Conservation (phyloP, 306 rosid genomes). For the Begonia loranthoides region DNA sequence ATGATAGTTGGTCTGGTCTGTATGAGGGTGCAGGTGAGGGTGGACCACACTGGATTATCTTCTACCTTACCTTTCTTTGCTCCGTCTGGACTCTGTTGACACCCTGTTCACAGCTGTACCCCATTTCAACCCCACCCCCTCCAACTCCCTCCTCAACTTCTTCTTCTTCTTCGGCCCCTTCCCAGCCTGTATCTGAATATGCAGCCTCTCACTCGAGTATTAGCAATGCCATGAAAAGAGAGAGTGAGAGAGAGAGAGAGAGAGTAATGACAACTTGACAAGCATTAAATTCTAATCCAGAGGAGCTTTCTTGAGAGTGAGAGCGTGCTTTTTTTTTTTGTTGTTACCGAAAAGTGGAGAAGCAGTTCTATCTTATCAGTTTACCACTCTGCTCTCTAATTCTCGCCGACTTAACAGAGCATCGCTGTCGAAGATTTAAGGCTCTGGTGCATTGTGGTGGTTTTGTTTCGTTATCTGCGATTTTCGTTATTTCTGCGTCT, state of each 20-base stretch:
- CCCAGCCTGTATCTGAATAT: neutral
- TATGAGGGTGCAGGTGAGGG: neutral
- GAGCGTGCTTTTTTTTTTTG: neutral
- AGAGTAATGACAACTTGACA: neutral
- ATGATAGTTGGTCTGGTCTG: too few species aligned
- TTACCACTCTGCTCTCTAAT: neutral
- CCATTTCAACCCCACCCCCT: neutral
- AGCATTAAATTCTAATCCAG: neutral
- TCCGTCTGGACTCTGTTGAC: slow-evolving; percentile 1
- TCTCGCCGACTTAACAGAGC: neutral
- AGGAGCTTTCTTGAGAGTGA: neutral
- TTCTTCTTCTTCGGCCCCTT: neutral
- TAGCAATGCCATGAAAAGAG: neutral
- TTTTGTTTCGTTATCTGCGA: neutral
- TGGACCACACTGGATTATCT: neutral
- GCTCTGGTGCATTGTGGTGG: neutral
- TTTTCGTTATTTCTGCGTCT: neutral
- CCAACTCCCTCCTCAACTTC: neutral
- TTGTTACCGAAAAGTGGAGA: neutral
- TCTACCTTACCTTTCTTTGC: neutral
- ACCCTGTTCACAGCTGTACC: slow-evolving; percentile 3
- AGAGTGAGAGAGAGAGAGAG: neutral
- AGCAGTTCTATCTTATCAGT: too few species aligned
- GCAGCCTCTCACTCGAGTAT: neutral
- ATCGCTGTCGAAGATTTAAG: neutral